These are phyloP conservation scores for Alternaria alternata DNA, from an alignment of 2,329 filamentous ascomycete species.

Conservation along the genomic window DNA sequence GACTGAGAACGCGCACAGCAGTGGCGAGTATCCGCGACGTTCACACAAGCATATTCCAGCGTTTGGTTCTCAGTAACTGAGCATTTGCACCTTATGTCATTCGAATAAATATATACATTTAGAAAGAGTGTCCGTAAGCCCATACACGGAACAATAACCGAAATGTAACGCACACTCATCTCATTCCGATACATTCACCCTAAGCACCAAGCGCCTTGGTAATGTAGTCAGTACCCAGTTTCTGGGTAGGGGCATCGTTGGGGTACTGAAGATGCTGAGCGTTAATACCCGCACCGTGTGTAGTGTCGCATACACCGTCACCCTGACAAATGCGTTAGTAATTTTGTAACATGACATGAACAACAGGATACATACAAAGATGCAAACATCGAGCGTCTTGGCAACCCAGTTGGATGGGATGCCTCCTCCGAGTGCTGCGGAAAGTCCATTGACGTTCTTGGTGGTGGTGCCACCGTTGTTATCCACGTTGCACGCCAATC, in stretches of 20 bases:
- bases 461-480: constrained; percentile 29
- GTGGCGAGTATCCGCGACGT: background rate
- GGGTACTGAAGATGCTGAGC: constrained; percentile 41
- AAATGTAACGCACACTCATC: background rate
- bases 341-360: background rate
- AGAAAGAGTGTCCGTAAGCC: background rate
- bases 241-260: constrained; percentile 36
- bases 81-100: background rate
- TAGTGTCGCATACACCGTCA: constrained; percentile 50
- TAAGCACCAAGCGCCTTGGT: background rate
- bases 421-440: background rate
- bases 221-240: constrained; percentile 21
- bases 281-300: constrained; percentile 43
- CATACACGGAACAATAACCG: constrained; percentile 8
- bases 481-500: constrained; percentile 48
- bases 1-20: background rate
- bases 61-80: background rate
- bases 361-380: constrained; percentile 30
- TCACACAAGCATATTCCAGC: background rate
- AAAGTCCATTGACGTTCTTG: constrained; percentile 39
- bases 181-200: background rate
- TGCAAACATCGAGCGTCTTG: constrained; percentile 51
- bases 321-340: constrained; percentile 27
- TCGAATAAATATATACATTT: background rate
- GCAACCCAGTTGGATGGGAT: constrained; percentile 45